Evolutionary conservation across 2,329 filamentous ascomycete species (phyloP).

Genomic region (Lasiodiplodia sp.): DNA sequence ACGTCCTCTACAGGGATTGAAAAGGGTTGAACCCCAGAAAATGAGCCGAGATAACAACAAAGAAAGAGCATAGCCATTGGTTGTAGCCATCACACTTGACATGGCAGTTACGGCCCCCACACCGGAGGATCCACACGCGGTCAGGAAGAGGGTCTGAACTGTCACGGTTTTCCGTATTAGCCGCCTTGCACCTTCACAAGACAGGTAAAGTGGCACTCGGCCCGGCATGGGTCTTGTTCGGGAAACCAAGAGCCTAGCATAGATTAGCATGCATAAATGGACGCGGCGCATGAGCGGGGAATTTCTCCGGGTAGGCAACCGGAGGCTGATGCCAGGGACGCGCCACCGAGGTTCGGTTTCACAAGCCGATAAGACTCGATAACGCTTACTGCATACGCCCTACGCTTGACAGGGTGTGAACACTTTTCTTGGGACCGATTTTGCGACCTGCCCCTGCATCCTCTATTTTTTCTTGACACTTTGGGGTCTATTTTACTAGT

Average conservation of each 20-base stretch:
- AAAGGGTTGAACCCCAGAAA: background rate
- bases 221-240: background rate
- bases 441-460: background rate
- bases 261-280: too few species aligned
- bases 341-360: background rate
- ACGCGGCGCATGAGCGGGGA: background rate
- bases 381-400: constrained; percentile 5
- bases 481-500: background rate
- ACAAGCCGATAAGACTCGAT: background rate
- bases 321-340: background rate
- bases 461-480: background rate
- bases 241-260: background rate
- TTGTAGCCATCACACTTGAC: background rate
- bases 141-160: background rate
- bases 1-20: background rate
- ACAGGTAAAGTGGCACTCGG: background rate
- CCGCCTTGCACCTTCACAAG: background rate
- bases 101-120: background rate
- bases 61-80: too few species aligned
- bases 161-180: background rate
- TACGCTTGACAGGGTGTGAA: background rate
- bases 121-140: background rate
- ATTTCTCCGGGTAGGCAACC: background rate
- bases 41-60: background rate
- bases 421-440: background rate